Evolutionary conservation across 2,329 filamentous ascomycete species (phyloP).

Genomic region (Chaetomiaceae sp.): DNA sequence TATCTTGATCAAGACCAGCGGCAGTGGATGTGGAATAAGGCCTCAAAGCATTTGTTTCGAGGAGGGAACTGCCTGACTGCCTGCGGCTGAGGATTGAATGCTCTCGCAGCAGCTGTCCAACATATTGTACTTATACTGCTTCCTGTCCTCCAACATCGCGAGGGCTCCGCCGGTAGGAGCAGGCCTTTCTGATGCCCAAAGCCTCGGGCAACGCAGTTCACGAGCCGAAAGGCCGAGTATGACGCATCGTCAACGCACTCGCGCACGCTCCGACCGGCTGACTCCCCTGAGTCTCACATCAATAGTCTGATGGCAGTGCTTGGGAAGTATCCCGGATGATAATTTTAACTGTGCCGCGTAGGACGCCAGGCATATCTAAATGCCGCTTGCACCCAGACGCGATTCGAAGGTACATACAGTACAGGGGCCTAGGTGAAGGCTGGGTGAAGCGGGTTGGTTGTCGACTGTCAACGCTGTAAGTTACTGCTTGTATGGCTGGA

Average conservation of each 20-base stretch:
- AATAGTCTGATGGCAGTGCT: slow-evolving; percentile 1
- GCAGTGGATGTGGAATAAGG: too few species aligned
- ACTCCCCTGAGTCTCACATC: slow-evolving; percentile 5
- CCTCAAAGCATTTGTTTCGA: neutral
- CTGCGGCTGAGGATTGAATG: neutral
- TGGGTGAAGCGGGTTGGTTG: neutral
- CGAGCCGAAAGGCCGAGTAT: neutral
- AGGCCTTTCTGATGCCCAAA: neutral
- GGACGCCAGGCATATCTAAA: neutral
- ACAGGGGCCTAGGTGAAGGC: too few species aligned
- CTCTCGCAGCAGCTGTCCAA: neutral
- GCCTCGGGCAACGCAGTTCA: neutral
- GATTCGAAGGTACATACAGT: too few species aligned
- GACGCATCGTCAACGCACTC: neutral
- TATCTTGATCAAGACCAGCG: too few species aligned
- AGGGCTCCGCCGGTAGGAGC: neutral
- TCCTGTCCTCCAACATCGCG: neutral
- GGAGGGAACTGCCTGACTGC: neutral
- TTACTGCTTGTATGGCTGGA: neutral
- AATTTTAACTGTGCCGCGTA: slow-evolving; percentile 15
- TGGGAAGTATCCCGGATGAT: slow-evolving; percentile 5
- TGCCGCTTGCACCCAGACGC: too few species aligned
- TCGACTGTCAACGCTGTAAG: neutral
- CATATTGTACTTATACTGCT: neutral
- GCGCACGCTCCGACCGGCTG: neutral